Conservation (phyloP, 179 eudicot species). For the Corrigiola litoralis region DNA sequence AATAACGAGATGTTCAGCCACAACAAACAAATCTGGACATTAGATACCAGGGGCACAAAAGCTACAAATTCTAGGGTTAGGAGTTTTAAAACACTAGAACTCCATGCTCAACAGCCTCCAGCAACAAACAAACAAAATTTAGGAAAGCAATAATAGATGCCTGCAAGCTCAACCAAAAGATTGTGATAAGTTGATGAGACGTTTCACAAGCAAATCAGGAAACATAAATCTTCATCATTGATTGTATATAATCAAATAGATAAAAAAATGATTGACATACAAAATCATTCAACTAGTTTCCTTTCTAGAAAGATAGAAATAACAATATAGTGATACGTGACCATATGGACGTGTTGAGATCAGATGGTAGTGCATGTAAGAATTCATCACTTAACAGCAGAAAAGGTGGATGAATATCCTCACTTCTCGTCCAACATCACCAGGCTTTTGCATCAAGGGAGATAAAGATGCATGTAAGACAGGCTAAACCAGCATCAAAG, state of each 20-base stretch:
- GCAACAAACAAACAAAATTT: not conserved
- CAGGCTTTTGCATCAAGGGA: not conserved
- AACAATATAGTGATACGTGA: not conserved
- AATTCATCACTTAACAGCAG: slow-evolving; percentile 41
- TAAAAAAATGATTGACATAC: not conserved
- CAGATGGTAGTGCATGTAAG: slow-evolving; percentile 71
- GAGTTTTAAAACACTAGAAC: too few species aligned
- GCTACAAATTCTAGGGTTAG: not conserved
- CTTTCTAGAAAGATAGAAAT: not conserved
- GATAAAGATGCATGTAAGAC: not conserved
- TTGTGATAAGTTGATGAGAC: slow-evolving; percentile 26
- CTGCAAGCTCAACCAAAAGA: slow-evolving; percentile 49
- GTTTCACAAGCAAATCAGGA: slow-evolving; percentile 30
- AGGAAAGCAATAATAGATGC: not conserved
- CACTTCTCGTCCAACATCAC: slow-evolving; percentile 11
- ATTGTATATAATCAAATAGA: slow-evolving; percentile 11
- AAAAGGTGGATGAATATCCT: slow-evolving; percentile 40
- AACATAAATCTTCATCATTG: slow-evolving; percentile 17
- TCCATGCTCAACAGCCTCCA: too few species aligned
- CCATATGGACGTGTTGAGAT: slow-evolving; percentile 25
- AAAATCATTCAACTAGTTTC: not conserved
- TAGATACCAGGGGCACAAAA: slow-evolving; percentile 48
- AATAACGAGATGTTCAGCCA: slow-evolving; percentile 43
- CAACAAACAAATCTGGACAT: slow-evolving; percentile 29
- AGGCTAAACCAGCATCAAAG: not conserved